Percentiles rank a stretch among this genome's conserved stretches.
Conservation (phyloP, 768 basidiomycete species). For the Mrakia blollopis region DNA sequence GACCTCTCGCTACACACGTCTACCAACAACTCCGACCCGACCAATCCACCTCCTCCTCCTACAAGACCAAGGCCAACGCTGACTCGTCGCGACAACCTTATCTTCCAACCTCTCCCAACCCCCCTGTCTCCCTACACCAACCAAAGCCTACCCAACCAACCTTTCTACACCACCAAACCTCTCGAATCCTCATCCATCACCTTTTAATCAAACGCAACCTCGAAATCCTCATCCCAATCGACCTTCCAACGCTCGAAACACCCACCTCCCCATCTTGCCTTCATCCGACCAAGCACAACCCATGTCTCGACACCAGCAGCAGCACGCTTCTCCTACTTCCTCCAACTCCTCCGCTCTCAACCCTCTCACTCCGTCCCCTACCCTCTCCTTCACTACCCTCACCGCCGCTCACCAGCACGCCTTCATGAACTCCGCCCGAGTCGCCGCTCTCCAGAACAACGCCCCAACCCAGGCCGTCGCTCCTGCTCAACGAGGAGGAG, state of each 20-base stretch:
- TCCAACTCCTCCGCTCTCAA: slow-evolving; percentile 2
- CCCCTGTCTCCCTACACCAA: not conserved
- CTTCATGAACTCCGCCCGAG: slow-evolving; percentile 3
- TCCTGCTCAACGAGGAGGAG: not conserved
- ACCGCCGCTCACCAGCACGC: not conserved
- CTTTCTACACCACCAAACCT: not conserved
- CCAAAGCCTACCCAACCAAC: too few relatives aligned
- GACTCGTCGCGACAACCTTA: slow-evolving; percentile 20
- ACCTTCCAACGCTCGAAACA: slow-evolving; percentile 10
- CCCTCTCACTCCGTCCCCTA: slow-evolving; percentile 4
- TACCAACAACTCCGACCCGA: not conserved
- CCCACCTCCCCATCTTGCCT: not conserved
- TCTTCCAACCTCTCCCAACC: not conserved
- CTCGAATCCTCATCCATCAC: not conserved
- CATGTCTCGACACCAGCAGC: not conserved
- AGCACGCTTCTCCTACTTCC: not conserved
- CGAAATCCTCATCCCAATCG: not conserved
- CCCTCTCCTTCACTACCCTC: not conserved
- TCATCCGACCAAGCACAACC: not conserved
- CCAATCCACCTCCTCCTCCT: not conserved
- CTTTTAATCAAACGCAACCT: not conserved
- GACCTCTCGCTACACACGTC: slow-evolving; percentile 22
- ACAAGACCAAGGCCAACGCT: slow-evolving; percentile 1
- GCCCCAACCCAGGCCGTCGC: not conserved
- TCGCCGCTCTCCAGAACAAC: not conserved